Evolutionary conservation across 2,329 filamentous ascomycete genomes (phyloP), one percentile per base, ranked within the genome.

Genomic region (Acrocalymma vagum): DNA sequence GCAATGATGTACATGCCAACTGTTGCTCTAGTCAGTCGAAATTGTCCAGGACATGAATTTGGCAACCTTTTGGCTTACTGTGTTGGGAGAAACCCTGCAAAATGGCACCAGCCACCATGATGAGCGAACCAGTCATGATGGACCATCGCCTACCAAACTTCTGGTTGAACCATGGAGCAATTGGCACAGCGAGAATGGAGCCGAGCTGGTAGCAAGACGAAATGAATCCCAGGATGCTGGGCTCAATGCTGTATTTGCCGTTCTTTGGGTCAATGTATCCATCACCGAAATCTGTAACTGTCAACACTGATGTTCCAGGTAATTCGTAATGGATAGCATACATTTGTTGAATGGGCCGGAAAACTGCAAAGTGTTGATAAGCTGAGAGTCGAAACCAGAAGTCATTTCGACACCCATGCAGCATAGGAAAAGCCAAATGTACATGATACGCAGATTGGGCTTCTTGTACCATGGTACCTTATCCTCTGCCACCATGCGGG

Each of bases 1-100:
- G 82, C 74, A 14, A 83, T 66, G 47, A 84, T 79, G 53, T 83
- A 85, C 81, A 84, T 84, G 24, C 63, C 77, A 20, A 65, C 66
- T 69, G n/a, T 3, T 9, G 5, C 1, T 9, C 1, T 9, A 8
- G 25, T 60, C 29, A 60, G 42, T 22, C n/a, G 30, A 18, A 4
- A 8, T n/a, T 6, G 10, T 4, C n/a, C 16, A 5, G n/a, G 6
- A 22, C n/a, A 18, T 11, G 3, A 10, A 22, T 9, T 11, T 11
- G 4, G 5, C 14, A 17, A n/a, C n/a, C n/a, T 11, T n/a, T 21
- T 11, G 16, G 37, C 61, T 36, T 51, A 65, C 63, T 42, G 30
- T 66, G 60, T 38, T 67, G 63, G 30, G 63, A 71, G 9, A 77
- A 72, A 17, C 80, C 68, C 54, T 87, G 84, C 27, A 87, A 76